A percentile compares a stretch with the other conserved stretches of the same genome.
phyloP scores from a whole-genome alignment of 2,329 filamentous ascomycete genomes.

The Parafenestella ontariensis region DNA sequence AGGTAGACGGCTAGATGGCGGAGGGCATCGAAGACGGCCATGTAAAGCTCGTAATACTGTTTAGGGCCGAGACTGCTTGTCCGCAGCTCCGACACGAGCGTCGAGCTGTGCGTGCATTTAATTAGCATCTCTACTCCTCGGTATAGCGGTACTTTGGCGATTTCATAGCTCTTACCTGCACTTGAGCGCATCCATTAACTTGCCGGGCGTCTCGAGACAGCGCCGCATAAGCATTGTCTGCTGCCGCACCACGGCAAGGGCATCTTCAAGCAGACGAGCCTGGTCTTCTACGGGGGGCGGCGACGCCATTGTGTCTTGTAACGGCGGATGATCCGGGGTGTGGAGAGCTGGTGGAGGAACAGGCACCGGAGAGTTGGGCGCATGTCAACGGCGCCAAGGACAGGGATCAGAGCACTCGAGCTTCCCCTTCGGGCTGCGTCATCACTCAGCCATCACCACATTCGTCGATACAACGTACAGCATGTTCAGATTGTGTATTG shows the following conservation, averaged over 20 bases:
- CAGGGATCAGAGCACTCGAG: constrained; percentile 29
- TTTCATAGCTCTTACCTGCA: constrained; percentile 74
- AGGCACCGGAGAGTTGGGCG: constrained; percentile 29
- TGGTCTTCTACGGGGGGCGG: constrained; percentile 62
- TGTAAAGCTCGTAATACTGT: constrained; percentile 99
- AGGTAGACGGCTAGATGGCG: constrained; percentile 96
- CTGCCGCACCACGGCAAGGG: constrained; percentile 92
- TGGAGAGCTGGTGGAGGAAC: constrained; percentile 34
- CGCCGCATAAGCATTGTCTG: constrained; percentile 97
- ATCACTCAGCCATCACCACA: constrained; percentile 16
- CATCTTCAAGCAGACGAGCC: constrained; percentile 95
- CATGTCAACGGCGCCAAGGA: constrained; percentile 35
- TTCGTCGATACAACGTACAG: background rate
- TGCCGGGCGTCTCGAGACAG: constrained; percentile 94
- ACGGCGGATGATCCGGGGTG: constrained; percentile 33
- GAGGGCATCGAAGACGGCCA: constrained; percentile 97
- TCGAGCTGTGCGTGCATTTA: constrained; percentile 70
- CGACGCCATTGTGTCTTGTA: constrained; percentile 51
- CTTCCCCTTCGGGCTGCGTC: constrained; percentile 36
- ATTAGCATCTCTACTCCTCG: constrained; percentile 10
- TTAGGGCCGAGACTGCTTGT: constrained; percentile 98
- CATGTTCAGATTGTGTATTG: background rate
- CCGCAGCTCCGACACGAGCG: constrained; percentile 95
- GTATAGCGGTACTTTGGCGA: background rate
- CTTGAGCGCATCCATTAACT: constrained; percentile 99